Base-by-base conservation (phyloP, 495 filamentous ascomycete genomes). In the Poronia punctata region DNA sequence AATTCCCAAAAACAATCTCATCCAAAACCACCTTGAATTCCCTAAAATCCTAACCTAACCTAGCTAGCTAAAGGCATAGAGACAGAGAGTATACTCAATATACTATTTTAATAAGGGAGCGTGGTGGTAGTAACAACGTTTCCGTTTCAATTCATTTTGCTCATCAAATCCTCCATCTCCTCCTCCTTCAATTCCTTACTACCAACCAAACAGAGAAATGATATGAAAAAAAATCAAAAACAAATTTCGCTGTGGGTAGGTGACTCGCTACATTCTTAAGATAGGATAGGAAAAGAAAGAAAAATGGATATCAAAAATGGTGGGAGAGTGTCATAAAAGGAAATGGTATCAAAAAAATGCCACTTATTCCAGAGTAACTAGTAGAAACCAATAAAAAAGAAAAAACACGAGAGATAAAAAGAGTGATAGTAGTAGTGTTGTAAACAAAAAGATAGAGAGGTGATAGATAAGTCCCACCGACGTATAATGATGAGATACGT, bases 251-350 rank as follows among this genome's bases (percentile, higher is more conserved):
- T 10, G 40, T 25, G 32, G 32, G 16, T 36, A 42, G 37, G 36
- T 34, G 43, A 35, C 22, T 40, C 38, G 45, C 45, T 47, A 31
- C 16, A 39, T 37, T 41, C 32, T 36, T 35, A 23, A 23, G 19
- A 15, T 23, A 14, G 18, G 21, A 30, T 37, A 35, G 15, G 35
- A 8, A 32, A 48, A 41, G 36, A 43, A 54, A 36, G 46, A 38
- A 51, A 34, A 35, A 52, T 20, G 38, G 40, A 38, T 53, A 43
- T 38, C 30, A 53, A 33, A 42, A 9, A 9, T 20, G 15, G 34
- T 33, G 39, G 12, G 25, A 14, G 2, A 23, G 17, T 17, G 5
- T 24, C 7, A 22, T 16, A 19, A 36, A 25, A 18, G 31, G 23
- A 55, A 43, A 43, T 7, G 19, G 42, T 45, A 27, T 45, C n/a